Base-by-base conservation (phyloP, 805 yeast genomes). In the Lachancea nothofagi region DNA sequence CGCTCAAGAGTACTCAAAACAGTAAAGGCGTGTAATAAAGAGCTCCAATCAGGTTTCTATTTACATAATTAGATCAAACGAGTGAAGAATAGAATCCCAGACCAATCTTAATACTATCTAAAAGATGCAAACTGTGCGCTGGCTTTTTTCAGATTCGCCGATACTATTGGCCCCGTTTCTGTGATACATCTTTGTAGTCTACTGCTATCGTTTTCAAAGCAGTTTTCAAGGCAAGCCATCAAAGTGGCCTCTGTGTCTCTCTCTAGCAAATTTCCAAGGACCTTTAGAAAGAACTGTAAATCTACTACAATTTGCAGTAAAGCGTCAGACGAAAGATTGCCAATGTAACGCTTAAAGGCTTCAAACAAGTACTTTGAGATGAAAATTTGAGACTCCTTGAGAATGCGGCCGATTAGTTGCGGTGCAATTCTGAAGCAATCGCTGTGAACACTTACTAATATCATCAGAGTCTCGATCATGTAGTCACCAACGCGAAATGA, bases 231-330 rank as follows among this genome's bases (percentile, higher is more conserved):
- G 32, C 53, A 54, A 5, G 63, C 63, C 30, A 46, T 48, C 18
- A 59, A 33, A 3, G 61, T 56, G 4, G 55, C 55, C 34, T 54
- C 47, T 9, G 63, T 57, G 27, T 59, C 63, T 25, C 52, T 48
- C 33, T 59, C 62, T 31, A 61, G 44, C 32, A 56, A 43, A 2
- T 48, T 35, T 3, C 57, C 58, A 9, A 59, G 33, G 29, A 57
- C 53, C 34, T 47, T 57, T 33, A 69, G 65, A 52, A 76, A 66
- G 47, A 77, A 75, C 49, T 74, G 76, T 20, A 77, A 50, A 48
- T 78, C 83, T 3, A 77, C 70, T 0, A 71, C 64, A 2, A 70
- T 64, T 53, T 77, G 83, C 39, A 72, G 57, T 29, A 71, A 54
- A 1, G 78, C 79, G 24, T 66, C 70, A 7, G 66, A 56, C 1